These are phyloP conservation scores for Alternaria rosae DNA, from an alignment of 2,329 filamentous ascomycete species.

Conservation along the genomic window DNA sequence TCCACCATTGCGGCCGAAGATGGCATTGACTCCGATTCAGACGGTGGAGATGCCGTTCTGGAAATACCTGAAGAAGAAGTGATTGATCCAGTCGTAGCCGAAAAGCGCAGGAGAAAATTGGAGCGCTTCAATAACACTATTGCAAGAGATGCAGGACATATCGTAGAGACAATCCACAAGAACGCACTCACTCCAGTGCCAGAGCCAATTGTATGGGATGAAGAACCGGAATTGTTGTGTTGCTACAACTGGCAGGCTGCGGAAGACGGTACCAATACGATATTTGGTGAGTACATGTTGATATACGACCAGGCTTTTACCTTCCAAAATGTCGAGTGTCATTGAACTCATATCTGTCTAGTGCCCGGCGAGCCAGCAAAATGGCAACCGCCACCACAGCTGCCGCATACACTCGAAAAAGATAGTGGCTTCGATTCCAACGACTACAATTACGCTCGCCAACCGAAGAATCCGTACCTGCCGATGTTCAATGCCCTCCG, in stretches of 20 bases:
- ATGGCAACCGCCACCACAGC: slow-evolving; percentile 26
- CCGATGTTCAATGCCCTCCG: slow-evolving; percentile 37
- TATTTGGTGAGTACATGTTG: slow-evolving; percentile 24
- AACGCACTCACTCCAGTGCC: slow-evolving; percentile 18
- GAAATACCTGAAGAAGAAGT: not conserved
- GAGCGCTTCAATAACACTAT: slow-evolving; percentile 18
- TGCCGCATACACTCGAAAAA: slow-evolving; percentile 27
- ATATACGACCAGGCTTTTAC: not conserved
- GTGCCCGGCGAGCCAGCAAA: slow-evolving; percentile 38
- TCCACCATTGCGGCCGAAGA: not conserved
- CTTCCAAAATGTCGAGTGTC: not conserved
- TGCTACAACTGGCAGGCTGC: slow-evolving; percentile 40
- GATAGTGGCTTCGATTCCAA: slow-evolving; percentile 32
- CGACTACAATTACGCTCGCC: slow-evolving; percentile 40
- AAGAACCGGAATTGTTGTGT: slow-evolving; percentile 36
- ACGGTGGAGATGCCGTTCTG: not conserved
- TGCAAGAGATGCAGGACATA: slow-evolving; percentile 24
- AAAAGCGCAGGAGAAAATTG: slow-evolving; percentile 27
- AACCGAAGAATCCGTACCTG: slow-evolving; percentile 32
- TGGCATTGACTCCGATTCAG: not conserved
- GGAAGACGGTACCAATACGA: slow-evolving; percentile 31
- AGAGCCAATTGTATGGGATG: slow-evolving; percentile 30
- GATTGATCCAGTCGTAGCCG: slow-evolving; percentile 5
- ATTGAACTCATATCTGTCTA: slow-evolving; percentile 5
- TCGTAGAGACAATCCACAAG: slow-evolving; percentile 22